Conservation (phyloP, 805 yeast genomes). For the Candida takata region DNA sequence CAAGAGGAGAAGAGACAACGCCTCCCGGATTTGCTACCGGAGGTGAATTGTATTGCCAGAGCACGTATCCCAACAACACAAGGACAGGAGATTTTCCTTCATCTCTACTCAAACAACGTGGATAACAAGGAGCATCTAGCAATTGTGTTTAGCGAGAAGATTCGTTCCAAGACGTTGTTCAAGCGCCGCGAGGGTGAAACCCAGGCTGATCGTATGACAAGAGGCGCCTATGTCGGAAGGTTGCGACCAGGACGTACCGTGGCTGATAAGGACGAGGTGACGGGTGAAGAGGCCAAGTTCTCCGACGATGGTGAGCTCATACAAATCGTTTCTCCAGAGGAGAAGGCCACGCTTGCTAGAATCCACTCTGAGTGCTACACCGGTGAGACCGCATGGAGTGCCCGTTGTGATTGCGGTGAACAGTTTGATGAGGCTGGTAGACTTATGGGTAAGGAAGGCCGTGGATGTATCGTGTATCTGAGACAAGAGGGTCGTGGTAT, state of each 20-base stretch:
- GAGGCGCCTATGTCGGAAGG: conserved; percentile 94
- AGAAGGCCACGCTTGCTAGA: conserved; percentile 60
- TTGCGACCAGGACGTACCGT: conserved; percentile 75
- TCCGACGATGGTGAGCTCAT: conserved; percentile 34
- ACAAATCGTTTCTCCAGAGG: conserved; percentile 11
- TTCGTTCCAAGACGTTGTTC: conserved; percentile 71
- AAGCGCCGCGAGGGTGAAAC: conserved; percentile 59
- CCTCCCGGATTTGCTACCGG: conserved; percentile 55
- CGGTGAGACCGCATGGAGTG: conserved; percentile 99
- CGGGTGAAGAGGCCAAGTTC: conserved; percentile 33
- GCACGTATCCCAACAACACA: conserved; percentile 95
- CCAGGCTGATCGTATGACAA: conserved; percentile 92
- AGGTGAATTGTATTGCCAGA: conserved; percentile 81
- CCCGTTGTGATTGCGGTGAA: conserved; percentile 98
- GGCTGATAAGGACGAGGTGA: conserved; percentile 55
- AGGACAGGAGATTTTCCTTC: conserved; percentile 91
- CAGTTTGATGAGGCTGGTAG: conserved; percentile 98
- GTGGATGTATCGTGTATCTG: conserved; percentile 90
- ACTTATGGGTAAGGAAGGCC: conserved; percentile 78
- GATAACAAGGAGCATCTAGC: conserved; percentile 95
- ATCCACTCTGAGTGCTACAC: conserved; percentile 98
- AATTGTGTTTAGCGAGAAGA: conserved; percentile 90
- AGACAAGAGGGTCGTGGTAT: conserved; percentile 99
- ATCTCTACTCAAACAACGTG: conserved; percentile 75
- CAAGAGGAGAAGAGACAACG: conserved; percentile 27